Percentiles rank a stretch among this genome's conserved stretches.
Conservation (phyloP, 2,329 filamentous ascomycete genomes). For the Aspergillus sp. region DNA sequence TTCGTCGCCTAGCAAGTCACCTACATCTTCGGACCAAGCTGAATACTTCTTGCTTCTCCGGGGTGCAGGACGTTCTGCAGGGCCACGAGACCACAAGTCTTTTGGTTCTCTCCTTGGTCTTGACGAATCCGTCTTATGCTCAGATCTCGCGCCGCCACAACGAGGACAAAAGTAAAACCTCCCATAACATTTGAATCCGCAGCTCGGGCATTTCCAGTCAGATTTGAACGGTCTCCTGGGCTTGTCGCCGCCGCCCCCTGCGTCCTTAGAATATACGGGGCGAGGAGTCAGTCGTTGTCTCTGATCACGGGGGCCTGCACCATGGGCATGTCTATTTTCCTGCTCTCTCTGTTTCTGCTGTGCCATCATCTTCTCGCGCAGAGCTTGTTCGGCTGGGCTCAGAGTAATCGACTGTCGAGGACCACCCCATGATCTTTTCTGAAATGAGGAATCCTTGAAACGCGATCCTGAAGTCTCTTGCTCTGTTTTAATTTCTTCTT, state of each 20-base stretch:
- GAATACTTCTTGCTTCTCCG: neutral
- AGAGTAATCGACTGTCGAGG: constrained; percentile 17
- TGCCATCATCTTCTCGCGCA: constrained; percentile 21
- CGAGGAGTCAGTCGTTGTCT: neutral
- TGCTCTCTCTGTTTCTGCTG: constrained; percentile 4
- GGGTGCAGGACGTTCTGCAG: neutral
- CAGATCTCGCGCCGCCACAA: constrained; percentile 11
- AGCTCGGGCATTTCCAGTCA: constrained; percentile 26
- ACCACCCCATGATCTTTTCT: constrained; percentile 4
- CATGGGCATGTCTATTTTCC: neutral
- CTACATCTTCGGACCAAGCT: too few relatives aligned
- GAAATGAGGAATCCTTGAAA: constrained; percentile 6
- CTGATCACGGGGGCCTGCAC: neutral
- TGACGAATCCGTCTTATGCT: neutral
- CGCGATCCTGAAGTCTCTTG: neutral
- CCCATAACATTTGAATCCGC: constrained; percentile 14
- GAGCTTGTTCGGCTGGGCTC: constrained; percentile 26
- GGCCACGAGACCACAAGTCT: too few relatives aligned
- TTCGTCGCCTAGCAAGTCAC: too few relatives aligned
- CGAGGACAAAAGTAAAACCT: constrained; percentile 18
- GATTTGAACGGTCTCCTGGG: neutral
- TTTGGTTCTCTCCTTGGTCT: too few relatives aligned
- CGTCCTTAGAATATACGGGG: neutral
- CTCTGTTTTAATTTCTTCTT: neutral
- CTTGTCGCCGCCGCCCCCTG: constrained; percentile 5